Conservation (phyloP, 331 rosid genomes). For the Erythrophleum ivorense region DNA sequence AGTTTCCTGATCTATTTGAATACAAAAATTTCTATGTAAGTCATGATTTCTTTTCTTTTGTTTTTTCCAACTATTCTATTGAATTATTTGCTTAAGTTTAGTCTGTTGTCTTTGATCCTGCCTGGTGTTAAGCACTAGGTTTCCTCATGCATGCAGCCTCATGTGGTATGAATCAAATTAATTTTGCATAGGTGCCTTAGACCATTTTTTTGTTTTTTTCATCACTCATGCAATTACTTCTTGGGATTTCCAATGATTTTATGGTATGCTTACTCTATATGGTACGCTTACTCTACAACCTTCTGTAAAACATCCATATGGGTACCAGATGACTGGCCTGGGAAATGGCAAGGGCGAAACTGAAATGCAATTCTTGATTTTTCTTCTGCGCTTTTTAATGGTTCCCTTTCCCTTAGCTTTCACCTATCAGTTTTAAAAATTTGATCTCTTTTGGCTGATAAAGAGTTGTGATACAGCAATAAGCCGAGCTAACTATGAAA, state of each 20-base stretch:
- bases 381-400: background rate
- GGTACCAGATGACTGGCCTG: background rate
- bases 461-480: background rate
- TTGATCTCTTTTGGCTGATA: background rate
- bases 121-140: background rate
- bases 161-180: background rate
- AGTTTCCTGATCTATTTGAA: conserved; percentile 75
- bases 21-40: conserved; percentile 89
- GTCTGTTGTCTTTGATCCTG: conserved; percentile 12
- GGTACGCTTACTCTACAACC: background rate
- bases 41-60: conserved; percentile 4
- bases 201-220: background rate
- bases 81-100: conserved; percentile 10
- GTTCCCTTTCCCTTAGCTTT: background rate
- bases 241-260: background rate
- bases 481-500: background rate
- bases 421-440: background rate
- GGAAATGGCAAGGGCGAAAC: background rate
- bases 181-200: background rate
- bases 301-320: background rate
- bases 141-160: conserved; percentile 22
- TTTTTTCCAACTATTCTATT: background rate
- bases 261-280: background rate
- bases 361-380: background rate
- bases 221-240: background rate